These are phyloP conservation scores for Cronartium ribicola DNA, from an alignment of 1,284 basidiomycete genomes.

Conservation along the genomic window DNA sequence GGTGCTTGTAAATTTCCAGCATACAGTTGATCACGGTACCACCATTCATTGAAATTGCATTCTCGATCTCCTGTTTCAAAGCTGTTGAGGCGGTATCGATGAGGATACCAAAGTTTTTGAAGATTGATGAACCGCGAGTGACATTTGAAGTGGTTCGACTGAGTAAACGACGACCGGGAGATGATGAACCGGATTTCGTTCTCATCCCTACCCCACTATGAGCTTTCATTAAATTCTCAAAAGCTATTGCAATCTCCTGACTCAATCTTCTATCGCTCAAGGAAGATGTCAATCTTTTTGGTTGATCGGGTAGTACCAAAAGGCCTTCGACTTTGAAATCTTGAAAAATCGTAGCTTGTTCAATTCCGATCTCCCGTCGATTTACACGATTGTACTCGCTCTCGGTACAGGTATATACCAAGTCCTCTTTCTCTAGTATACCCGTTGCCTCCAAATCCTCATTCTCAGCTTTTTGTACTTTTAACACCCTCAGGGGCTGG, in stretches of 20 bases:
- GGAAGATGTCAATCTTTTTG: not conserved
- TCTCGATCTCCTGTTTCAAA: not conserved
- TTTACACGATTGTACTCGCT: not conserved
- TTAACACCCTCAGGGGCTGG: slow-evolving; percentile 1
- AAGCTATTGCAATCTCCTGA: not conserved
- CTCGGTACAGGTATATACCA: slow-evolving; percentile 13
- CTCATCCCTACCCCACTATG: slow-evolving; percentile 31
- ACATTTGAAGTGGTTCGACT: not conserved
- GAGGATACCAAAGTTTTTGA: slow-evolving; percentile 19
- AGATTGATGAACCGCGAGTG: not conserved
- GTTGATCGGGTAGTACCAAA: slow-evolving; percentile 7
- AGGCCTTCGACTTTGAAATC: slow-evolving; percentile 29
- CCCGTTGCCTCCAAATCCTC: too few relatives aligned
- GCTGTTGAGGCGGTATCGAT: not conserved
- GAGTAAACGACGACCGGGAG: not conserved
- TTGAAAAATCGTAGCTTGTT: not conserved
- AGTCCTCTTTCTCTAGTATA: not conserved
- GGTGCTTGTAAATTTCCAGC: slow-evolving; percentile 10
- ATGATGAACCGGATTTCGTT: too few relatives aligned
- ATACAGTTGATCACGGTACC: slow-evolving; percentile 12
- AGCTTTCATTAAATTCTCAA: slow-evolving; percentile 12
- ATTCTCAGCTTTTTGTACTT: not conserved
- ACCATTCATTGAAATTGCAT: not conserved
- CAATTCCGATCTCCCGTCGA: not conserved
- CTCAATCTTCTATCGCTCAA: slow-evolving; percentile 16